Evolutionary conservation across 768 basidiomycete genomes (phyloP).

Genomic region (Coprinopsis marcescibilis): DNA sequence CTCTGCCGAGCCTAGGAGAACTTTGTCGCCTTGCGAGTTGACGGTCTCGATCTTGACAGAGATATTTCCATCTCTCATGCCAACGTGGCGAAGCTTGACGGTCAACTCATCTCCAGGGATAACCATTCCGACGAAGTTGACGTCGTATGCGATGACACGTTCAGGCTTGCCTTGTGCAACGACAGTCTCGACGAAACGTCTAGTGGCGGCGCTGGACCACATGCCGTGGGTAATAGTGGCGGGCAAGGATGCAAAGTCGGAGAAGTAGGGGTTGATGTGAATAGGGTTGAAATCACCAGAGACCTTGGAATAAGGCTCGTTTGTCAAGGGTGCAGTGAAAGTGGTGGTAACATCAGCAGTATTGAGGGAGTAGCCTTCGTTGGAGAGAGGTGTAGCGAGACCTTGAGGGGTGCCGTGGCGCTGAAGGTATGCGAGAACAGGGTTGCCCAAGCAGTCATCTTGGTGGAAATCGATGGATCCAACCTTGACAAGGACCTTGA

Average conservation of each 20-base stretch:
- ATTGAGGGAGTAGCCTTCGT: conserved; percentile 83
- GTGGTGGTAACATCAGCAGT: conserved; percentile 50
- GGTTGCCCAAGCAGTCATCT: conserved; percentile 88
- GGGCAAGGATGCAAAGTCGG: conserved; percentile 87
- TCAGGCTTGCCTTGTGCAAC: conserved; percentile 91
- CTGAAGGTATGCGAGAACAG: conserved; percentile 87
- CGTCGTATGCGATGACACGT: conserved; percentile 86
- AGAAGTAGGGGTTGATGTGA: conserved; percentile 97
- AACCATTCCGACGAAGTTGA: conserved; percentile 96
- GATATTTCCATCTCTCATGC: conserved; percentile 91
- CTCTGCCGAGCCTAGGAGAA: conserved; percentile 88
- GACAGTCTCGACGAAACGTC: conserved; percentile 87
- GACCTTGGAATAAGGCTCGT: conserved; percentile 91
- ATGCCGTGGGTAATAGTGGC: conserved; percentile 98
- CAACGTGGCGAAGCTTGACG: conserved; percentile 84
- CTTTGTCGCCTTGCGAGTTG: conserved; percentile 85
- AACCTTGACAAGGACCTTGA: conserved; percentile 85
- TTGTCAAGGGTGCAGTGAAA: conserved; percentile 83
- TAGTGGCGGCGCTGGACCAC: conserved; percentile 93
- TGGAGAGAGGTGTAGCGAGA: conserved; percentile 68
- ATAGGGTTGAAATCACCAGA: conserved; percentile 99
- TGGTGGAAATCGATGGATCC: conserved; percentile 82
- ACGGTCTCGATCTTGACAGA: conserved; percentile 84
- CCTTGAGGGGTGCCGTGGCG: conserved; percentile 84
- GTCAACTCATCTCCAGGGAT: conserved; percentile 82